Base-by-base conservation (phyloP, 257 asterid species). In the Rauvolfia tetraphylla region DNA sequence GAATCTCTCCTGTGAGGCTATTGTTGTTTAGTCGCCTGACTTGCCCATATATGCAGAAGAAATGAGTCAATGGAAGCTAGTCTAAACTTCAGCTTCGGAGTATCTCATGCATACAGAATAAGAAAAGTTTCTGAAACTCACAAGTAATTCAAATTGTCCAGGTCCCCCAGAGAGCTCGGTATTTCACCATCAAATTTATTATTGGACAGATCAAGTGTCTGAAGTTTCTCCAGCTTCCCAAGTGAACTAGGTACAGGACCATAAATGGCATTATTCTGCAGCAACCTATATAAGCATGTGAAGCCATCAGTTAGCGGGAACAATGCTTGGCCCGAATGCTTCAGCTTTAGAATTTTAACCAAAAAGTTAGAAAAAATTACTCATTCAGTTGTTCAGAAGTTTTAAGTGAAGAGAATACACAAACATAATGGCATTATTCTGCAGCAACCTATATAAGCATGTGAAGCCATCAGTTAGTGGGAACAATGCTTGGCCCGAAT, bases 21-120 rank as follows among this genome's bases (percentile, higher is more conserved):
- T 95, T 93, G 90, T 95, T 95, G 91, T 91, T 93, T 68, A 95
- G 93, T 79, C 97, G 96, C 85, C 99, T 95, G 90, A 73, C 86
- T 85, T 86, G 87, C 86, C 80, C 87, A 81, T 83, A 18, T 82
- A 74, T 76, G 62, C 58, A 81, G 25, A 79, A 67, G 63, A 69
- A 18, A 51, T 36, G 77, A 79, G 80, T 85, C 75, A 80, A 79
- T 77, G 66, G 53, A 69, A 23, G 17, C 18, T 17, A 34, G 8
- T 67, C 41, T 22, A 71, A 67, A 41, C 34, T 54, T 38, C 13
- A 57, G 56, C 15, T 39, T 34, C 48, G 33, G 25, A 61, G 46
- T 20, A 33, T 48, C 41, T 39, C 59, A 67, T 38, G 53, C 7
- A 65, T 49, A 27, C 8, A 63, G 38, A 71, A 76, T 11, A 71